These are phyloP conservation scores for Kregervanrija delftensis DNA, from an alignment of 805 yeast genomes.

Conservation along the genomic window DNA sequence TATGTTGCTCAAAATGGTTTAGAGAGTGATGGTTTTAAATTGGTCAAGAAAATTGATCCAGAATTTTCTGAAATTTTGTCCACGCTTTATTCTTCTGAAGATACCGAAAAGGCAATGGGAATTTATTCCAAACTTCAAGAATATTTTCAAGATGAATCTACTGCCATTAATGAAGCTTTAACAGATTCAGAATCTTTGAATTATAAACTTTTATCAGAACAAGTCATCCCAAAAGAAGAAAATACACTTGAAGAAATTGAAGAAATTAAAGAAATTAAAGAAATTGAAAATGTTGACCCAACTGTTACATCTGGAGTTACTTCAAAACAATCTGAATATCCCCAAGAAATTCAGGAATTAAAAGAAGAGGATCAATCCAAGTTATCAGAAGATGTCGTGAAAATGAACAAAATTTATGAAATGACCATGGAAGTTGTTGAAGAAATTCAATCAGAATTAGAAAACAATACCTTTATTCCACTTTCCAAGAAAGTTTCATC, in stretches of 20 bases:
- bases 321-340: neutral
- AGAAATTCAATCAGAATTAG: slow-evolving; percentile 24
- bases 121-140: slow-evolving; percentile 15
- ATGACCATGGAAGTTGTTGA: slow-evolving; percentile 21
- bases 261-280: neutral
- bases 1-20: slow-evolving; percentile 16
- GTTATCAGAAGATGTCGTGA: slow-evolving; percentile 15
- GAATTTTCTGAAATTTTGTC: slow-evolving; percentile 13
- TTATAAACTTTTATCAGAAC: slow-evolving; percentile 14
- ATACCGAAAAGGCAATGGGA: slow-evolving; percentile 12
- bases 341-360: slow-evolving; percentile 8
- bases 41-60: slow-evolving; percentile 18
- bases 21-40: slow-evolving; percentile 19
- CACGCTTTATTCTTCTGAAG: slow-evolving; percentile 7
- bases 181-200: slow-evolving; percentile 17
- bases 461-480: slow-evolving; percentile 17
- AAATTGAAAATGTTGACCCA: slow-evolving; percentile 1
- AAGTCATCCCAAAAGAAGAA: slow-evolving; percentile 2
- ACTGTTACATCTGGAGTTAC: neutral
- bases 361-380: slow-evolving; percentile 18
- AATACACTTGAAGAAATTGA: neutral
- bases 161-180: slow-evolving; percentile 18
- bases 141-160: slow-evolving; percentile 13
- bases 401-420: slow-evolving; percentile 25
- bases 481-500: slow-evolving; percentile 12